Evolutionary conservation across 768 basidiomycete species (phyloP).

Genomic region (Pholiota molesta): DNA sequence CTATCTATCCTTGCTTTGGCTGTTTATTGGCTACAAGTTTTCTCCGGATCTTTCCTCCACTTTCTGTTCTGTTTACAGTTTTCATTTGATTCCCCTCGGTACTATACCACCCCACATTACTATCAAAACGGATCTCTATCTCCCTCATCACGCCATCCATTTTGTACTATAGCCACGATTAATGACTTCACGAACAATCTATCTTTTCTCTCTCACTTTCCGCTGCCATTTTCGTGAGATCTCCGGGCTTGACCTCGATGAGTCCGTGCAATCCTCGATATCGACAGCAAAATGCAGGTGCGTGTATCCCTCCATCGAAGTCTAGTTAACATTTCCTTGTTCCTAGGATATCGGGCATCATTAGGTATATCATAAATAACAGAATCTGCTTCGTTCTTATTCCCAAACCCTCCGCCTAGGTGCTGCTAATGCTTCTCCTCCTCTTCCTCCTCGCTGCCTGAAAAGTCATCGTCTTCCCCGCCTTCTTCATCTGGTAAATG

Average conservation of each 20-base stretch:
- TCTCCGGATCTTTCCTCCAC: neutral
- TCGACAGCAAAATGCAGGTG: neutral
- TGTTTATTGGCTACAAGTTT: neutral
- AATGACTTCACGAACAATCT: slow-evolving; percentile 6
- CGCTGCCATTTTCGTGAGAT: neutral
- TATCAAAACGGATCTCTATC: slow-evolving; percentile 1
- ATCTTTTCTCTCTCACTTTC: neutral
- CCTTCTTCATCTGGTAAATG: slow-evolving; percentile 29
- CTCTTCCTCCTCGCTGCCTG: slow-evolving; percentile 26
- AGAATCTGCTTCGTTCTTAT: neutral
- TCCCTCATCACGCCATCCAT: neutral
- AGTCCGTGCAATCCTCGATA: neutral
- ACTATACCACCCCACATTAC: neutral
- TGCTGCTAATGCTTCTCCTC: neutral
- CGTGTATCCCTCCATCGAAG: neutral
- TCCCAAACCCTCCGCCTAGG: neutral
- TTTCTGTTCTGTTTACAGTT: neutral
- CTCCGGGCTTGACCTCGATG: neutral
- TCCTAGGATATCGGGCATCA: neutral
- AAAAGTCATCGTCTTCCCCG: slow-evolving; percentile 24
- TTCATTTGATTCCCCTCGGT: neutral
- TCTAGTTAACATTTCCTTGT: neutral
- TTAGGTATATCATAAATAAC: slow-evolving; percentile 10
- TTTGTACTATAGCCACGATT: slow-evolving; percentile 13
- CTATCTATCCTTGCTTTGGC: neutral